A percentile compares a stretch with the other conserved stretches of the same genome.
These are phyloP conservation scores for Cystobasidium ongulense DNA, from an alignment of 768 basidiomycete species.

Conservation along the genomic window DNA sequence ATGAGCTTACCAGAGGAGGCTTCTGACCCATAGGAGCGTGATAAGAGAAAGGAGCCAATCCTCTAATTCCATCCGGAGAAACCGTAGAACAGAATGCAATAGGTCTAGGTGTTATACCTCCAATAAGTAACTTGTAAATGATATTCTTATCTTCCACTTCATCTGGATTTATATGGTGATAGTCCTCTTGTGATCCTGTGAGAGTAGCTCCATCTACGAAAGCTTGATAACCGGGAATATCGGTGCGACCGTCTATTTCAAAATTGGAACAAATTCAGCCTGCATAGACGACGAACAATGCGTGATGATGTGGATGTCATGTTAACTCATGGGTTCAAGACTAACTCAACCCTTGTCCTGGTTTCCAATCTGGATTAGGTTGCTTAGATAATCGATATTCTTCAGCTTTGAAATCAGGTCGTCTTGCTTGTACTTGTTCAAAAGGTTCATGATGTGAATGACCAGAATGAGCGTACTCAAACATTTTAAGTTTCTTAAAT, in stretches of 20 bases:
- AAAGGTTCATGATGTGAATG: neutral
- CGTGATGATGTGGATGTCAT: too few relatives aligned
- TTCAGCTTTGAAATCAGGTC: neutral
- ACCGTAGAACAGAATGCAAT: conserved; percentile 61
- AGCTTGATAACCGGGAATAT: conserved; percentile 28
- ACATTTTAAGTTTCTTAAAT: too few relatives aligned
- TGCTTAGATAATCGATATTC: neutral
- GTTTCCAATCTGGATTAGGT: neutral
- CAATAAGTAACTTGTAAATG: conserved; percentile 54
- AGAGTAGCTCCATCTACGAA: too few relatives aligned
- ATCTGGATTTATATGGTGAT: neutral
- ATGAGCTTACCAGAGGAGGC: conserved; percentile 48
- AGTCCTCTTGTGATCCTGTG: neutral
- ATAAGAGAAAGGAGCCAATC: neutral
- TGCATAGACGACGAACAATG: too few relatives aligned
- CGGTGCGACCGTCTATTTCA: conserved; percentile 28
- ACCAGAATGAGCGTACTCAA: neutral
- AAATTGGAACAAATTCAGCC: neutral
- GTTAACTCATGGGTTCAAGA: neutral
- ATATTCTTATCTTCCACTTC: neutral
- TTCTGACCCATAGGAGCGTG: neutral
- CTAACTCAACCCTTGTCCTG: neutral
- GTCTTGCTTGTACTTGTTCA: neutral
- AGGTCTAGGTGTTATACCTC: conserved; percentile 59
- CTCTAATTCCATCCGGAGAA: conserved; percentile 46